Percentiles rank a stretch among this genome's conserved stretches.
Conservation (phyloP, 495 filamentous ascomycete genomes). For the Cercophora scortea region DNA sequence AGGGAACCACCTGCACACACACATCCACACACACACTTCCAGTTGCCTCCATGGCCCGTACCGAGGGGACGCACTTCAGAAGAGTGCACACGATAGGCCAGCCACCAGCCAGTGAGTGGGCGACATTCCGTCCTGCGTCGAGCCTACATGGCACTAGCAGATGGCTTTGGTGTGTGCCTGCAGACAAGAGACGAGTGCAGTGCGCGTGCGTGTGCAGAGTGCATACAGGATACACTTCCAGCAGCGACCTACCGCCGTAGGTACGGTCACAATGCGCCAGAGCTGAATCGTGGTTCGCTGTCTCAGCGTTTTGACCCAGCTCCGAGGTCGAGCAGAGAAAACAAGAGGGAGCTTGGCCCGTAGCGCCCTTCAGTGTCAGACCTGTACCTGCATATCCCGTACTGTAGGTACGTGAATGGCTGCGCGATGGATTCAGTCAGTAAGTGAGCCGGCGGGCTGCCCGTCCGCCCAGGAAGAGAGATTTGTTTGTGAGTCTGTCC, state of each 20-base stretch:
- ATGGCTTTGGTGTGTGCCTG: conserved; percentile 8
- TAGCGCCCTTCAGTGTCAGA: background rate
- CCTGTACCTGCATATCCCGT: background rate
- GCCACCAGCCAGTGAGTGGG: background rate
- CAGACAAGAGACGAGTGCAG: conserved; percentile 8
- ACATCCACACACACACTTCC: background rate
- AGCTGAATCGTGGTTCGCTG: conserved; percentile 15
- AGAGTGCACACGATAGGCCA: background rate
- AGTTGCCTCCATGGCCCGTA: too few species aligned
- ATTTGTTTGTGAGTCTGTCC: background rate
- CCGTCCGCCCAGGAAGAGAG: background rate
- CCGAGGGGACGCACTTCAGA: too few species aligned
- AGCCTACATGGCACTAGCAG: conserved; percentile 16
- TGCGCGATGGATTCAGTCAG: too few species aligned
- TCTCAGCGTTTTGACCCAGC: conserved; percentile 10
- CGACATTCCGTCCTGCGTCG: background rate
- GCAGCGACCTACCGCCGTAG: too few species aligned
- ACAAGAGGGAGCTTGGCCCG: background rate
- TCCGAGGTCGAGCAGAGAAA: conserved; percentile 3
- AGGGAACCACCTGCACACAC: background rate
- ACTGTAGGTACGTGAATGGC: too few species aligned
- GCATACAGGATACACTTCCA: background rate
- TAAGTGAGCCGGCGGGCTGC: background rate
- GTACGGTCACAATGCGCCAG: conserved; percentile 1
- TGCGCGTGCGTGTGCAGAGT: conserved; percentile 5